Percentiles rank a stretch among this genome's conserved stretches.
Evolutionary conservation across 495 filamentous ascomycete species (phyloP).

Genomic region (Penicillium manginii): DNA sequence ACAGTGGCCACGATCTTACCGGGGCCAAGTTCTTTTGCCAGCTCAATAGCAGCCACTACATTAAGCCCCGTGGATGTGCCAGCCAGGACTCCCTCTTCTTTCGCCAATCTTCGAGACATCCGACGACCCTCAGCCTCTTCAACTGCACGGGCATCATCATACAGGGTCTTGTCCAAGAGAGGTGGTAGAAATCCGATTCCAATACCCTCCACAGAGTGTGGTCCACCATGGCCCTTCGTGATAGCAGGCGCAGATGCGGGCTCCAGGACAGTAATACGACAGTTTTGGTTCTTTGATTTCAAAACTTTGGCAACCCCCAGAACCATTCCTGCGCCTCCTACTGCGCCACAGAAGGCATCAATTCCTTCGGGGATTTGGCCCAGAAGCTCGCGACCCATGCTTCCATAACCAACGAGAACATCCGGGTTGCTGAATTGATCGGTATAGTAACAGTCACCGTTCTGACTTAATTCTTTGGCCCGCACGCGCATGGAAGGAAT

Average conservation of each 20-base stretch:
- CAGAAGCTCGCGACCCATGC: conserved; percentile 12
- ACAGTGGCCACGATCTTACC: conserved; percentile 20
- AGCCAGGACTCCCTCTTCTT: conserved; percentile 21
- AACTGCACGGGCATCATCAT: conserved; percentile 18
- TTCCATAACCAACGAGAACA: conserved; percentile 12
- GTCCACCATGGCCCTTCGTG: conserved; percentile 11
- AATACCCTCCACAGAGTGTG: conserved; percentile 19
- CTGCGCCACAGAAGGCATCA: conserved; percentile 21
- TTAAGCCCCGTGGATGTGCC: conserved; percentile 24
- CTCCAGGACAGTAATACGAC: conserved; percentile 13
- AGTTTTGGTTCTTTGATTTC: conserved; percentile 3
- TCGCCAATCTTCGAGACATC: conserved; percentile 17
- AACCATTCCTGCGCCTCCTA: conserved; percentile 17
- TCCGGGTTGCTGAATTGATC: conserved; percentile 17
- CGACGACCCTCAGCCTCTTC: conserved; percentile 13
- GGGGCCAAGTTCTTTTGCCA: conserved; percentile 19
- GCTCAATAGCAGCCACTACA: conserved; percentile 16
- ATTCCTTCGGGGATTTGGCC: conserved; percentile 16
- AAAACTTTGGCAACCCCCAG: conserved; percentile 17
- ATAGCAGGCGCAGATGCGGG: conserved; percentile 15
- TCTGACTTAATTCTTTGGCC: conserved; percentile 5
- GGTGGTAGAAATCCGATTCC: conserved; percentile 19
- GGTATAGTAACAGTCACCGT: conserved; percentile 3
- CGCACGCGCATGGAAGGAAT: conserved; percentile 10
- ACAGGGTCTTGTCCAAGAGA: conserved; percentile 9